Conservation (phyloP, 1,284 basidiomycete species). For the Ustilago vetiveriae region DNA sequence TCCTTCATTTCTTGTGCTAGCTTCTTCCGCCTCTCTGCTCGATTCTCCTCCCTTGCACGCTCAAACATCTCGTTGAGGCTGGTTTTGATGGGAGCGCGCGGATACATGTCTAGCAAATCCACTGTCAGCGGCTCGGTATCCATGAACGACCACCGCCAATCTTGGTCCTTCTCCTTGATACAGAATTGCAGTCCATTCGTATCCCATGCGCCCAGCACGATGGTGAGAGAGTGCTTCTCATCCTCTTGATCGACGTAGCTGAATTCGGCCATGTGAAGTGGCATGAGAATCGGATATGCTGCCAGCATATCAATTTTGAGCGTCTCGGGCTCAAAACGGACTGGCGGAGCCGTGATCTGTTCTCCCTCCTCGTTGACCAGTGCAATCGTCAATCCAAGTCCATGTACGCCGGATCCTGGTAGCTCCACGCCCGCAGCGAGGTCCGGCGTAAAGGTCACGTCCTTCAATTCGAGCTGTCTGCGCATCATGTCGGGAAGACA, state of each 20-base stretch:
- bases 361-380: conserved; percentile 25
- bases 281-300: conserved; percentile 45
- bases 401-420: conserved; percentile 24
- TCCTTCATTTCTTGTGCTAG: conserved; percentile 1
- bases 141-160: conserved; percentile 25
- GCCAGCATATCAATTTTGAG: conserved; percentile 44
- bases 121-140: conserved; percentile 13
- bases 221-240: conserved; percentile 16
- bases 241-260: conserved; percentile 23
- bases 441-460: conserved; percentile 27
- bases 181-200: conserved; percentile 28
- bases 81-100: conserved; percentile 24
- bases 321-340: conserved; percentile 35
- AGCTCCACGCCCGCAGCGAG: conserved; percentile 23
- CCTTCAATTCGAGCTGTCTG: conserved; percentile 24
- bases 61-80: conserved; percentile 29
- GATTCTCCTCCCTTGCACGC: conserved; percentile 7
- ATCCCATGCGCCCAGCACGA: conserved; percentile 42
- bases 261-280: conserved; percentile 38
- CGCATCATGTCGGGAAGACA: conserved; percentile 38
- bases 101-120: conserved; percentile 28
- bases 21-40: conserved; percentile 6
- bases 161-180: conserved; percentile 31
- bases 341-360: conserved; percentile 18
- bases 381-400: conserved; percentile 15